Conservation (phyloP, 2,329 filamentous ascomycete species). For the Fusarium tjaetaba region DNA sequence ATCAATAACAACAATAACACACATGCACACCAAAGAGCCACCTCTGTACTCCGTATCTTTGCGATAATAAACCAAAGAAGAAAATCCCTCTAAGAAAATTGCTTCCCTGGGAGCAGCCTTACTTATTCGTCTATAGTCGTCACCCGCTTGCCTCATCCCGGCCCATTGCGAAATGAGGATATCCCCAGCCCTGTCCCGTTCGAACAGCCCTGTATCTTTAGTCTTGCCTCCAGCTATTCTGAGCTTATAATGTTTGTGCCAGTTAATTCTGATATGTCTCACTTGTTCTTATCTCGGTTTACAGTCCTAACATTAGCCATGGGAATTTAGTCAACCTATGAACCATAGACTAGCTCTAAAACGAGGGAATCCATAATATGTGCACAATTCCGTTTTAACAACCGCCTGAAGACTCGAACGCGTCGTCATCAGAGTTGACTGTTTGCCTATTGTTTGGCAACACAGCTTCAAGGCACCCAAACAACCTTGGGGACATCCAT, state of each 20-base stretch:
- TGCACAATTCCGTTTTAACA: conserved; percentile 15
- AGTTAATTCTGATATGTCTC: conserved; percentile 29
- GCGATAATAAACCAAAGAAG: conserved; percentile 18
- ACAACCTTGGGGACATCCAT: conserved; percentile 9
- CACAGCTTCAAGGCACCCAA: neutral
- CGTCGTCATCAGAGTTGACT: neutral
- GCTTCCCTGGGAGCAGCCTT: conserved; percentile 14
- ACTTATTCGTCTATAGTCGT: neutral
- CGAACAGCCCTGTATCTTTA: conserved; percentile 19
- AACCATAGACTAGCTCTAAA: conserved; percentile 10
- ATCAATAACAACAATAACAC: conserved; percentile 18
- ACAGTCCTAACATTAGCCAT: conserved; percentile 28
- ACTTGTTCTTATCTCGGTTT: conserved; percentile 9
- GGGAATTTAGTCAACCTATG: conserved; percentile 7
- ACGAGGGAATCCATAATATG: neutral
- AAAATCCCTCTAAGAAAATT: conserved; percentile 13
- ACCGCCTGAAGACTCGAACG: conserved; percentile 2
- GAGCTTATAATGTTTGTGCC: conserved; percentile 11
- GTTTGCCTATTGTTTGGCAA: neutral
- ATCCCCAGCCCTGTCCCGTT: conserved; percentile 24
- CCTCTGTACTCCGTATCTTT: neutral
- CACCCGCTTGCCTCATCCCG: conserved; percentile 30
- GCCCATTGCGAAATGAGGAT: conserved; percentile 43
- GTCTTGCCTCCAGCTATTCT: neutral
- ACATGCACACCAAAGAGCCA: conserved; percentile 7